A percentile compares a stretch with the other conserved stretches of the same genome.
These are phyloP conservation scores for Cystofilobasidium ferigula DNA, from an alignment of 768 basidiomycete genomes.

Conservation along the genomic window DNA sequence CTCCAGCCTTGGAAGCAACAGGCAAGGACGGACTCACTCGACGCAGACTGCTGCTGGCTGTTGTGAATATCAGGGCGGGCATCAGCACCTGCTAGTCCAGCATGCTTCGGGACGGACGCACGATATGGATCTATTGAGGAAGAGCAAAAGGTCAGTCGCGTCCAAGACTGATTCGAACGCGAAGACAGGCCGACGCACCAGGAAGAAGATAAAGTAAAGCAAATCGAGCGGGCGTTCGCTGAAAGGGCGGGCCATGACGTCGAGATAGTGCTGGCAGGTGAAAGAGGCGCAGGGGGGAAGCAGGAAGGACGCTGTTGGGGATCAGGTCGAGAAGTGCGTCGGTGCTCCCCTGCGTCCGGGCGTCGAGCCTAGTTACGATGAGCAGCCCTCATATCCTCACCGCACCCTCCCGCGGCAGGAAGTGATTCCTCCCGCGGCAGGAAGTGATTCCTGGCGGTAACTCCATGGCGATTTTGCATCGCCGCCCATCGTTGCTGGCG, in stretches of 20 bases:
- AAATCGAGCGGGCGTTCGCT: conserved; percentile 53
- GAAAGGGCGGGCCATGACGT: conserved; percentile 45
- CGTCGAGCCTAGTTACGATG: too few species aligned
- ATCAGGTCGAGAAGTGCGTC: too few species aligned
- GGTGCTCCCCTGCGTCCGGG: too few species aligned
- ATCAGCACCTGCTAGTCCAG: background rate
- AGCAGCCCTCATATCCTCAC: too few species aligned
- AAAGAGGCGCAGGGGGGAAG: background rate
- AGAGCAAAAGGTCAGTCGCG: background rate
- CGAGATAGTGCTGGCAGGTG: background rate
- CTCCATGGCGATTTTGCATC: too few species aligned
- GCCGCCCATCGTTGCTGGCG: too few species aligned
- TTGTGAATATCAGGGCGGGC: background rate
- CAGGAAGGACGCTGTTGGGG: background rate
- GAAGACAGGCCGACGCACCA: conserved; percentile 29
- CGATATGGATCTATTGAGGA: conserved; percentile 48
- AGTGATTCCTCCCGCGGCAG: too few species aligned
- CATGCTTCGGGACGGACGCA: conserved; percentile 21
- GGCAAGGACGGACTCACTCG: conserved; percentile 41
- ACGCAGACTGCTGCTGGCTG: conserved; percentile 54
- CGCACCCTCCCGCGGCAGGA: too few species aligned
- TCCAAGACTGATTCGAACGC: background rate
- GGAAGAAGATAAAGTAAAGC: conserved; percentile 60
- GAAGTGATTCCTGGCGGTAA: too few species aligned
- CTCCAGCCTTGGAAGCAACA: background rate